These are phyloP conservation scores for Skeletonema marinoi DNA, from an alignment of 108 stramenopile genomes.

Conservation along the genomic window DNA sequence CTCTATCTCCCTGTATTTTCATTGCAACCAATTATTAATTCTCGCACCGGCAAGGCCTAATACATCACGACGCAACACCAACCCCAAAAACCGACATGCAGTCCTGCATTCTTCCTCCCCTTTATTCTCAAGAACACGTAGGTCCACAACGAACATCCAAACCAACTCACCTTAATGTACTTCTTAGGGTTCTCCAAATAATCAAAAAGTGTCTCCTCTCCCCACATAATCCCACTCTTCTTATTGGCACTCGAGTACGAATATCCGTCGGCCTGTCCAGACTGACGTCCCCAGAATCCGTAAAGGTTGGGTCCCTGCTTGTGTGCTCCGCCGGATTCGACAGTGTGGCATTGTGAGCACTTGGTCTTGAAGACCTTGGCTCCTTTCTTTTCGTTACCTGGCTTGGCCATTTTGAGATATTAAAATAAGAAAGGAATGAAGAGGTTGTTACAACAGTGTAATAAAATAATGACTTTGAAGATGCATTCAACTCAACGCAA, in stretches of 20 bases:
- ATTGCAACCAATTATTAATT: too few species aligned
- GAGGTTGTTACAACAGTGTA: too few species aligned
- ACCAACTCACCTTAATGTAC: conserved; percentile 98
- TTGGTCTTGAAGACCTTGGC: conserved; percentile 94
- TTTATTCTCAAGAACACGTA: background rate
- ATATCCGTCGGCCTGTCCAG: conserved; percentile 96
- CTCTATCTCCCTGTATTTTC: too few species aligned
- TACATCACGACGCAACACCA: too few species aligned
- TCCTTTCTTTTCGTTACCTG: conserved; percentile 85
- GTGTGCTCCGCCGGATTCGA: conserved; percentile 96
- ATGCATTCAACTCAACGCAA: too few species aligned
- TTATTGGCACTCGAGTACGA: conserved; percentile 98
- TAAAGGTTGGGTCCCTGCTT: conserved; percentile 99
- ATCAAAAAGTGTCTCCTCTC: conserved; percentile 90
- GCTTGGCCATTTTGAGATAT: conserved; percentile 41
- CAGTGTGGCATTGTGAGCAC: conserved; percentile 99
- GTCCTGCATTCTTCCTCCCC: background rate
- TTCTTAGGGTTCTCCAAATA: conserved; percentile 99
- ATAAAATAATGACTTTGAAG: too few species aligned
- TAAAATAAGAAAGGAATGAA: too few species aligned
- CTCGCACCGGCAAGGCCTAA: too few species aligned
- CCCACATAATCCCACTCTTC: conserved; percentile 95
- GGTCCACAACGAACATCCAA: background rate
- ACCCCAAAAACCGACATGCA: background rate
- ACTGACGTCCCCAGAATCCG: conserved; percentile 98